Evolutionary conservation across 2,329 filamentous ascomycete genomes (phyloP).

Genomic region (Talaromyces rugulosus): DNA sequence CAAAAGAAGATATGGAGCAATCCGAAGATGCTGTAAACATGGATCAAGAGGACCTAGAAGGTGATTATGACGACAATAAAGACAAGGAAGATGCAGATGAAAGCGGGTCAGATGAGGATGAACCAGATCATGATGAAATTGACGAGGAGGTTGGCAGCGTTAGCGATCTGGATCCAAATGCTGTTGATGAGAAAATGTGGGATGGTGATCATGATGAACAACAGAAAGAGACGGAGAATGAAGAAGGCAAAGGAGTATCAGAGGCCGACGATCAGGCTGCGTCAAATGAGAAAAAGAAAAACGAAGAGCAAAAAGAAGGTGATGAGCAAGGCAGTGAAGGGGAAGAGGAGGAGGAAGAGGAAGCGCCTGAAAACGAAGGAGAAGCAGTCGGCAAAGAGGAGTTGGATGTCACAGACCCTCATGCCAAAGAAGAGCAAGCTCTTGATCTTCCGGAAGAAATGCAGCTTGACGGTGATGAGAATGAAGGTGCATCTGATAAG

Average conservation of each 20-base stretch:
- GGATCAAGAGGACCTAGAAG: constrained; percentile 86
- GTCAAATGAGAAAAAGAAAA: constrained; percentile 53
- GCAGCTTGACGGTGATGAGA: constrained; percentile 68
- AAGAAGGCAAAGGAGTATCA: constrained; percentile 53
- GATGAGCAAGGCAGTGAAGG: constrained; percentile 53
- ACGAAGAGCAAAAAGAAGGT: constrained; percentile 54
- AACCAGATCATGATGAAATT: constrained; percentile 64
- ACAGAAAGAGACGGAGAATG: constrained; percentile 68
- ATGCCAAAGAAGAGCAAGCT: constrained; percentile 75
- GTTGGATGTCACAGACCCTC: constrained; percentile 64
- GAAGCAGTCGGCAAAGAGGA: constrained; percentile 61
- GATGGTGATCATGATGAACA: constrained; percentile 73
- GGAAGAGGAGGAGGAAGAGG: constrained; percentile 46
- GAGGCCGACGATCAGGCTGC: constrained; percentile 56
- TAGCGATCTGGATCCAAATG: constrained; percentile 81
- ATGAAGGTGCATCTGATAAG: constrained; percentile 51
- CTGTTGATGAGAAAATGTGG: constrained; percentile 99
- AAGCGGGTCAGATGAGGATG: constrained; percentile 57
- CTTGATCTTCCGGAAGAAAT: constrained; percentile 85
- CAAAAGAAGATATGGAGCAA: constrained; percentile 40
- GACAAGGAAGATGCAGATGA: constrained; percentile 48
- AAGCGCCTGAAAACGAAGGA: constrained; percentile 54
- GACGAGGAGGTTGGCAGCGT: constrained; percentile 90
- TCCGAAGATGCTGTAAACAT: constrained; percentile 47
- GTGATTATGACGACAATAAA: constrained; percentile 64